Percentiles rank a stretch among this genome's conserved stretches.
These are phyloP conservation scores for Penicillium sp. DNA, from an alignment of 2,329 filamentous ascomycete species.

Conservation along the genomic window DNA sequence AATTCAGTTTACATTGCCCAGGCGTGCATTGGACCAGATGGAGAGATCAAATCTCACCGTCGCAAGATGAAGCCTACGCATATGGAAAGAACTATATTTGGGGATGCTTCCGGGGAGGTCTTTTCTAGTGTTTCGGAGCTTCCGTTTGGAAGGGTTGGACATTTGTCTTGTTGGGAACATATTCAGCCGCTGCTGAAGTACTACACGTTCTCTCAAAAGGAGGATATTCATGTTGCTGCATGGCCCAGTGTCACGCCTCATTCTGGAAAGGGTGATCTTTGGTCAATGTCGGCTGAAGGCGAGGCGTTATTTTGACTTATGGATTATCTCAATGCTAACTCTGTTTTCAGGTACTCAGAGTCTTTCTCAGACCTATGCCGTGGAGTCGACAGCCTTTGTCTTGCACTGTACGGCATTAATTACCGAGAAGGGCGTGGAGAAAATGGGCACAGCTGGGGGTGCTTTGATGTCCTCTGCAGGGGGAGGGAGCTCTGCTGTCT, in stretches of 20 bases:
- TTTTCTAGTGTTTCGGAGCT: constrained; percentile 41
- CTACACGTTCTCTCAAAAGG: constrained; percentile 43
- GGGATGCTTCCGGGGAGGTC: constrained; percentile 42
- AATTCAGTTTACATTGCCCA: constrained; percentile 11
- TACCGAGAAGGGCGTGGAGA: constrained; percentile 42
- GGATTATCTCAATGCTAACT: background rate
- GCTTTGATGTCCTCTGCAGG: constrained; percentile 40
- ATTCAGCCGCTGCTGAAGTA: constrained; percentile 50
- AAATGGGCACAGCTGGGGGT: constrained; percentile 42
- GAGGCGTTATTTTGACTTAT: background rate
- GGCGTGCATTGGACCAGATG: constrained; percentile 7
- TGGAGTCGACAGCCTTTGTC: constrained; percentile 55
- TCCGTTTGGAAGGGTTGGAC: constrained; percentile 42
- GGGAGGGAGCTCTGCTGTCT: constrained; percentile 47
- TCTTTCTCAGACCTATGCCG: constrained; percentile 53
- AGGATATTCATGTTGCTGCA: constrained; percentile 47
- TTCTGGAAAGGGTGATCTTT: constrained; percentile 20
- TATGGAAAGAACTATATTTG: constrained; percentile 51
- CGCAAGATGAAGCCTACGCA: constrained; percentile 52
- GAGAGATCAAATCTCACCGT: constrained; percentile 8
- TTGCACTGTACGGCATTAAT: constrained; percentile 51
- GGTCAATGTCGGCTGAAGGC: constrained; percentile 33
- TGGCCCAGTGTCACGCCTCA: constrained; percentile 41
- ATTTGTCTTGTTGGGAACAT: constrained; percentile 51
- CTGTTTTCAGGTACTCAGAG: constrained; percentile 30